These are phyloP conservation scores for Sclerotinia glacialis DNA, from an alignment of 2,329 filamentous ascomycete genomes.

Conservation along the genomic window DNA sequence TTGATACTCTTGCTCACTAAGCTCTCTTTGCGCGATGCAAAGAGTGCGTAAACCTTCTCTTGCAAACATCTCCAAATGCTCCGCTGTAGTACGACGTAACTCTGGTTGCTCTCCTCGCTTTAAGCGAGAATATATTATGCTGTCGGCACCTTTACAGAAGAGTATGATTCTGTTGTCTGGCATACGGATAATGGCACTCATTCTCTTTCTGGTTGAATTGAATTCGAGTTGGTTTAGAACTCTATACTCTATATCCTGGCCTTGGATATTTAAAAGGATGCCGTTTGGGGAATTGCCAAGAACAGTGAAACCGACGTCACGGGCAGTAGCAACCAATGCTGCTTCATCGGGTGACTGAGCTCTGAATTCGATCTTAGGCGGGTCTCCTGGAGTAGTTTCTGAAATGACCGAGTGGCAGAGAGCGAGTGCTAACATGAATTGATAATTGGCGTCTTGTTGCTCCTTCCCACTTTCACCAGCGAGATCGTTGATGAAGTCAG, in stretches of 20 bases:
- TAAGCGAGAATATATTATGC: constrained; percentile 90
- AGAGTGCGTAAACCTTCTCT: constrained; percentile 91
- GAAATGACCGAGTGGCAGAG: constrained; percentile 97
- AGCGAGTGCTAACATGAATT: constrained; percentile 92
- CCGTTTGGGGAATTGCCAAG: constrained; percentile 76
- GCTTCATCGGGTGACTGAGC: constrained; percentile 97
- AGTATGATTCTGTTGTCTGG: constrained; percentile 84
- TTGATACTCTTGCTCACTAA: constrained; percentile 79
- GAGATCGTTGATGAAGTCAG: constrained; percentile 83
- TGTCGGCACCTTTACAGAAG: constrained; percentile 97
- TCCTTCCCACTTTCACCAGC: constrained; percentile 71
- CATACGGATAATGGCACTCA: constrained; percentile 97
- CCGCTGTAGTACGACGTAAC: constrained; percentile 77
- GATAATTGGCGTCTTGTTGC: constrained; percentile 74
- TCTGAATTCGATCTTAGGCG: constrained; percentile 89
- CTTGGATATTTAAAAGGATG: constrained; percentile 82
- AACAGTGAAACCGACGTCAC: constrained; percentile 93
- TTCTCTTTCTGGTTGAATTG: constrained; percentile 93
- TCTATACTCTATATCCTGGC: constrained; percentile 78
- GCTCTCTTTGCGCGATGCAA: constrained; percentile 81
- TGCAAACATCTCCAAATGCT: constrained; percentile 96
- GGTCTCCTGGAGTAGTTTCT: constrained; percentile 84
- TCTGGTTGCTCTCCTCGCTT: constrained; percentile 82
- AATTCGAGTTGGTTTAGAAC: constrained; percentile 96
- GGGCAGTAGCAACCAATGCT: constrained; percentile 87